Base-by-base conservation (phyloP, 129 eudicot species). In the Flaveria trinervia region DNA sequence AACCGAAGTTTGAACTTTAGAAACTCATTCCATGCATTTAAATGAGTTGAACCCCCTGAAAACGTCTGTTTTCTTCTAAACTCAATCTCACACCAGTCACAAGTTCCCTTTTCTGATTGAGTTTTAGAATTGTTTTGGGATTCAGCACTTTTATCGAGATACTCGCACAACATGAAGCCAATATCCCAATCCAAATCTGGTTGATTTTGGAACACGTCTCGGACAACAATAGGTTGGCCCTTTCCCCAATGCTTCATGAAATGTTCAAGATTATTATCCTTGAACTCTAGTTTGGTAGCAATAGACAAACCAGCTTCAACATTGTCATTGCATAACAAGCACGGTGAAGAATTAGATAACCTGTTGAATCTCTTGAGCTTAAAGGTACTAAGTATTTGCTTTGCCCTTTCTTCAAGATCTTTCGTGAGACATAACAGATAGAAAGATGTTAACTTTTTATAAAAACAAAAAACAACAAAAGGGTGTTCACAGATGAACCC, bases 161-260 rank as follows among this genome's bases (percentile, higher is more conserved):
- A 93, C 13, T 78, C 74, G 39, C 84, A 80, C 44, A 93, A 85
- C 80, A 93, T 76, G 82, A 20, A 74, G 45, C 87, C 76, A 51
- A 92, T 90, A 73, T 89, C 93, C 98, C 97, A 93, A 43, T 83
- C 77, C 84, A 87, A 76, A 39, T 70, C 70, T 1, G 84, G 73
- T 55, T 64, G 78, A 78, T 70, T 36, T 28, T 67, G 73, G 45
- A 90, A 71, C 60, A 86, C 81, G 16, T 85, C 81, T 16, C 86
- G 88, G 44, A 90, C 82, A 61, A 88, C 65, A 52, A 93, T 71
- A 7, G 97, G 96, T 20, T 90, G 92, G 60, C 96, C 91, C 50
- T 81, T 79, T 33, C 79, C 86, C 98, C 98, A 93, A 77, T 90
- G 97, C 36, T 81, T 81, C 80, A 81, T 88, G 62, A 90, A 90